Evolutionary conservation across 2,329 filamentous ascomycete species (phyloP).

Genomic region (Trichoderma polysporum): DNA sequence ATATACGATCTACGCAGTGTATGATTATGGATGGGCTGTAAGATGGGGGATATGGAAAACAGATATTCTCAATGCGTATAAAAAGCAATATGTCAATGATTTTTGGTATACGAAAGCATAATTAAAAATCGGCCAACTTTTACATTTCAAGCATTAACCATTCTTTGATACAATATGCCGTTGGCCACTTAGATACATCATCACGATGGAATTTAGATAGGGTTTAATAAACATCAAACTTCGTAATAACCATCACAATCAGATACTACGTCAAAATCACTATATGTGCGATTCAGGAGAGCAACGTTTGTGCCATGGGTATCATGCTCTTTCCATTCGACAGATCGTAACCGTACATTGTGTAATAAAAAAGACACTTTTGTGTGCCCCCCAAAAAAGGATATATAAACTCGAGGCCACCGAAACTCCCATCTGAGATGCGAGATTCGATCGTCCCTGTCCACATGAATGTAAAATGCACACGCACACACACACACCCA

Average conservation of each 20-base stretch:
- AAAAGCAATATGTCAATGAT: neutral
- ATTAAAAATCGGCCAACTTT: neutral
- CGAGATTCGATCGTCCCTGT: neutral
- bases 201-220: neutral
- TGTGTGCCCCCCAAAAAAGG: neutral
- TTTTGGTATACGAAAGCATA: neutral
- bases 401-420: neutral
- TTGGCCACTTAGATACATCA: neutral
- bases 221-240: neutral
- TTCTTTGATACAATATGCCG: too few species aligned
- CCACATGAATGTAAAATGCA: constrained; percentile 1
- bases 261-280: neutral
- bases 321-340: constrained; percentile 21
- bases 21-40: neutral
- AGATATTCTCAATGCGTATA: neutral
- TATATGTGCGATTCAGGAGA: neutral
- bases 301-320: constrained; percentile 11
- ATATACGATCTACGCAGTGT: neutral
- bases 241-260: neutral
- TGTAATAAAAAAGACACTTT: neutral
- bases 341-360: constrained; percentile 16
- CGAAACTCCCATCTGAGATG: neutral
- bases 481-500: neutral
- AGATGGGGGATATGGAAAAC: neutral
- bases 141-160: neutral